Evolutionary conservation across 169 alveolate species (phyloP), one percentile per base, ranked within the genome.

Genomic region (Eimeria praecox): DNA sequence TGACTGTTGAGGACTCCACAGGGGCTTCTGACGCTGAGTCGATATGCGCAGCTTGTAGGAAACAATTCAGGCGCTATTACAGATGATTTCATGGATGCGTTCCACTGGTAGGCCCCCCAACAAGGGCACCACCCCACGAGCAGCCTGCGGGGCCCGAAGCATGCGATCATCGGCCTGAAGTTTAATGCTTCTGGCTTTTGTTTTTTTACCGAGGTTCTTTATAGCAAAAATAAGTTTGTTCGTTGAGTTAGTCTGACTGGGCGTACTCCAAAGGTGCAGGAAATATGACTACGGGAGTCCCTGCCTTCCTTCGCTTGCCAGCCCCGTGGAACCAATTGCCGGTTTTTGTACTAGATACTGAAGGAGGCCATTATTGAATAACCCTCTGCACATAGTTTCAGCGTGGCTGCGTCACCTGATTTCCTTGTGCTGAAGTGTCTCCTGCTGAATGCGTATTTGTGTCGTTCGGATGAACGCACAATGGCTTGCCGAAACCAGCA

Each of bases 141-240:
- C 75, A 83, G 75, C 91, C 77, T 83, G 91, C 91, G 91, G 91
- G 91, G 91, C 91, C 91, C 91, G 54, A 83, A 54, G 91, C 91
- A 83, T 83, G 91, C 91, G 91, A 52, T 33, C 91, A 83, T 83
- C 64, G 56, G 88, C 64, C 18, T 78, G 88, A 78, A 27, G 88
- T 38, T 73, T 38, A n/a, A 16, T 73, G 54, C 38, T 38, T 38
- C 83, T 38, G 33, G 3, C 22, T 16, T 22, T 33, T 73, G 52
- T 33, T 27, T 38, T n/a, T 73, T 73, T 12, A 9, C 33, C 54
- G 12, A 38, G 38, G 3, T 18, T 73, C n/a, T 30, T 30, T 3
- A n/a, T 12, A 73, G 0, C 83, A 38, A 38, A 10, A 35, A 33
- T 30, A 73, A 38, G 0, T 38, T 35, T 73, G 30, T 33, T 18